Base-by-base conservation (phyloP, 768 basidiomycete genomes). In the Boletus eberwhitei region DNA sequence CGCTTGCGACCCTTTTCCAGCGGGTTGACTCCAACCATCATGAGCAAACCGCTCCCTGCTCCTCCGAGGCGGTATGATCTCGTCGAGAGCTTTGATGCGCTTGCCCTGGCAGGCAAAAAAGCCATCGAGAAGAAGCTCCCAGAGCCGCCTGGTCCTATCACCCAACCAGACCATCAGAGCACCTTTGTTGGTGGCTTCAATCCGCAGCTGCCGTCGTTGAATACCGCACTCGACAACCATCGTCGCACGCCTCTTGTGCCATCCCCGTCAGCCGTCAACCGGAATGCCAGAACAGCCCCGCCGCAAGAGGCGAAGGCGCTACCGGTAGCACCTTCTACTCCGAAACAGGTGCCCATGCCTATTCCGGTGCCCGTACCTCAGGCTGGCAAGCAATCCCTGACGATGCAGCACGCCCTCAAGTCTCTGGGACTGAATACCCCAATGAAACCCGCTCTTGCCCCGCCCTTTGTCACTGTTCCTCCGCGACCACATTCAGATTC, bases 101-200 rank as follows among this genome's bases (percentile, higher is more conserved):
- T 75, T 34, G 59, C 71, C 3, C 63, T 78, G 2, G 58, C 64
- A 1, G 66, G 61, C 37, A 61, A 62, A 29, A 47, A 58, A 46
- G 44, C 57, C 19, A 14, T 26, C 13, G 49, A 49, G 37, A 62
- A 63, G 57, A 55, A 39, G 11, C 64, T 59, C 39, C 62, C 61
- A 19, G 50, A 57, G n/a, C n/a, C 4, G 0, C 57, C 58, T 26
- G 5, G 2, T 8, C 36, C 21, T 8, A 9, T 12, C 24, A 0
- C 2, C n/a, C 38, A 19, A 8, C 44, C 29, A 31, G 8, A 19
- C 14, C 24, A 13, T 24, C 37, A 47, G 21, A 37, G 1, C 42
- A 55, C 58, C 29, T 84, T 85, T 59, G 65, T 83, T 32, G 82
- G 81, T 17, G 82, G 83, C 31, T 85, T 85, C 61, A 55, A 19